phyloP scores from a whole-genome alignment of 2,329 filamentous ascomycete species.

The Cladosporium sp. region DNA sequence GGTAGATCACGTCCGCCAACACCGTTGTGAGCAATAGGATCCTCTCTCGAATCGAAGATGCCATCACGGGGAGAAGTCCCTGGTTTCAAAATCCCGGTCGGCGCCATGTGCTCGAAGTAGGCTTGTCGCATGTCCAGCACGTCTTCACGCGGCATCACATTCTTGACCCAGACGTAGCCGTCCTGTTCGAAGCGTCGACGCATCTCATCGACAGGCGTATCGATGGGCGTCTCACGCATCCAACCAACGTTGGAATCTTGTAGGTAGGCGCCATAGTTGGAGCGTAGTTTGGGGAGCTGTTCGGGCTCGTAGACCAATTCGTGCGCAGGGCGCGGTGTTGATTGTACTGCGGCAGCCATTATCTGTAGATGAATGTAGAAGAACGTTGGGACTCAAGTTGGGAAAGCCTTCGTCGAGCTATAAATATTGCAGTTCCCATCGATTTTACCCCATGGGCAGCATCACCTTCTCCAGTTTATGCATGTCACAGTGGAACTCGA shows the following conservation, averaged over 20 bases:
- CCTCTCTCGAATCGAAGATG: conserved; percentile 43
- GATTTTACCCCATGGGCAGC: neutral
- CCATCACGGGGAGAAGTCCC: conserved; percentile 44
- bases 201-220: conserved; percentile 44
- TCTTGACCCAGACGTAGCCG: conserved; percentile 49
- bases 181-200: conserved; percentile 42
- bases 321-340: conserved; percentile 29
- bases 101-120: conserved; percentile 45
- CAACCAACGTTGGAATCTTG: conserved; percentile 35
- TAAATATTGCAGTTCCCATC: neutral
- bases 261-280: conserved; percentile 35
- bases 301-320: conserved; percentile 30
- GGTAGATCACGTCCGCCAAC: conserved; percentile 34
- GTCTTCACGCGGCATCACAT: conserved; percentile 46
- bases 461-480: neutral
- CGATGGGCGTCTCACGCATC: conserved; percentile 38
- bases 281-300: conserved; percentile 33
- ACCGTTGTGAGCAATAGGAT: conserved; percentile 36
- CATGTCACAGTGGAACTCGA: neutral
- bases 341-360: conserved; percentile 28
- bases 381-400: neutral
- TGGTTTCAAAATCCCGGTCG: conserved; percentile 45
- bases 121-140: conserved; percentile 45
- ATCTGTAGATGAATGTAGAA: neutral
- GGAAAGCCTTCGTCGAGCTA: neutral